phyloP scores from a whole-genome alignment of 2,329 filamentous ascomycete genomes.

The Fusarium sp. region DNA sequence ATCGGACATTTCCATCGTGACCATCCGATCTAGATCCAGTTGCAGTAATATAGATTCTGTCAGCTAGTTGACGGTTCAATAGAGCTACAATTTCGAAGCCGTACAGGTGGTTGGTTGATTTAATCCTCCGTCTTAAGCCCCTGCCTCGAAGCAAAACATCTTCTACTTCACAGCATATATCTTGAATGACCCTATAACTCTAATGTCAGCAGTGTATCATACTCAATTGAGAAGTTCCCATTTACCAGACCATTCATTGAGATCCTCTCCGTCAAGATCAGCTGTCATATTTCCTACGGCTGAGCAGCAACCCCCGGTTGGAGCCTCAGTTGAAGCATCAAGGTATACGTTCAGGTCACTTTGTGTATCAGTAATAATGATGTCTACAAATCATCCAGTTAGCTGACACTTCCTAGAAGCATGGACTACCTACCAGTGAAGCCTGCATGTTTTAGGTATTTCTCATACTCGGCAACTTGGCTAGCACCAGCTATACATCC shows the following conservation, averaged over 20 bases:
- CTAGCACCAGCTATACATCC: constrained; percentile 72
- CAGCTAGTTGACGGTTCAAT: no score
- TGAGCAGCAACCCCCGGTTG: not conserved
- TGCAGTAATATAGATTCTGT: no score
- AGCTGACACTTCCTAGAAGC: rapidly evolving
- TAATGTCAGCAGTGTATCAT: not conserved
- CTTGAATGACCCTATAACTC: not conserved
- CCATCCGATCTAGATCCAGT: no score
- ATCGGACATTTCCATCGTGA: no score
- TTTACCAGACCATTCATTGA: constrained; percentile 1
- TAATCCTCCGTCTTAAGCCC: no score
- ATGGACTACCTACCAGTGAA: constrained; percentile 57
- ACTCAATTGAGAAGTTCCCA: rapidly evolving
- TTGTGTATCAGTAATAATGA: not conserved
- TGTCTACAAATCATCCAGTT: rapidly evolving
- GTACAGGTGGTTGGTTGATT: no score
- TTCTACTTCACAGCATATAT: not conserved
- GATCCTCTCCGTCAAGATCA: not conserved
- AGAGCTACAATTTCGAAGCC: no score
- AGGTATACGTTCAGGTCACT: constrained; percentile 1
- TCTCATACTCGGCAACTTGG: constrained; percentile 62
- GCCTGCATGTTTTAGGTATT: constrained; percentile 62
- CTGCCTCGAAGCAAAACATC: no score
- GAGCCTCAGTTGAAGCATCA: not conserved
- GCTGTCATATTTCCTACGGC: not conserved